Conservation (phyloP, 2,329 filamentous ascomycete species). For the Hymenoscyphus infarciens region DNA sequence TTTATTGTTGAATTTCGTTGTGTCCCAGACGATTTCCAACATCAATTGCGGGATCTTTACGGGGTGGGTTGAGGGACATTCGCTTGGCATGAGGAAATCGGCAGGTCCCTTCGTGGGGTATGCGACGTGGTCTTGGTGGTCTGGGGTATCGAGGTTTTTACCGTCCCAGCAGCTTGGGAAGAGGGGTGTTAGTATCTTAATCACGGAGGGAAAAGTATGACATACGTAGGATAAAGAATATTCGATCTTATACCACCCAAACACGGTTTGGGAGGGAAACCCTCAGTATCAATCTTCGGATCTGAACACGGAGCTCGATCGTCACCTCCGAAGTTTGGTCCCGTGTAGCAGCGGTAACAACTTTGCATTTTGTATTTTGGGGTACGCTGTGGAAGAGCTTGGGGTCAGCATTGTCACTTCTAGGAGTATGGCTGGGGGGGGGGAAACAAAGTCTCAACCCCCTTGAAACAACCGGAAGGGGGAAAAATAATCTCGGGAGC, state of each 20-base stretch:
- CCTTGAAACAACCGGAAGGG: no score
- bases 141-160: slow-evolving; percentile 20
- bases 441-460: background rate
- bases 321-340: slow-evolving; percentile 17
- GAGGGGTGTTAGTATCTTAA: slow-evolving; percentile 35
- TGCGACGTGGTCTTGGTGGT: slow-evolving; percentile 25
- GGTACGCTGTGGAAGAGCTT: slow-evolving; percentile 21
- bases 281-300: slow-evolving; percentile 43
- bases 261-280: slow-evolving; percentile 53
- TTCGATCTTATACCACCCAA: slow-evolving; percentile 48
- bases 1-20: slow-evolving; percentile 41
- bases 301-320: slow-evolving; percentile 48
- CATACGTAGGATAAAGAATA: slow-evolving; percentile 48
- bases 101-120: slow-evolving; percentile 27
- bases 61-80: slow-evolving; percentile 37
- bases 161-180: slow-evolving; percentile 35
- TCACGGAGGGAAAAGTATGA: no score
- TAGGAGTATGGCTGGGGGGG: slow-evolving; percentile 4
- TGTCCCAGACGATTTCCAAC: slow-evolving; percentile 51
- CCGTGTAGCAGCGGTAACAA: slow-evolving; percentile 19
- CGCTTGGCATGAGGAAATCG: slow-evolving; percentile 35
- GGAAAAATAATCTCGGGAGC: background rate
- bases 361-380: slow-evolving; percentile 16
- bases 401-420: slow-evolving; percentile 27
- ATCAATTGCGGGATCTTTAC: slow-evolving; percentile 48